Base-by-base conservation (phyloP, 1,284 basidiomycete species). In the Phylloporus gajari region DNA sequence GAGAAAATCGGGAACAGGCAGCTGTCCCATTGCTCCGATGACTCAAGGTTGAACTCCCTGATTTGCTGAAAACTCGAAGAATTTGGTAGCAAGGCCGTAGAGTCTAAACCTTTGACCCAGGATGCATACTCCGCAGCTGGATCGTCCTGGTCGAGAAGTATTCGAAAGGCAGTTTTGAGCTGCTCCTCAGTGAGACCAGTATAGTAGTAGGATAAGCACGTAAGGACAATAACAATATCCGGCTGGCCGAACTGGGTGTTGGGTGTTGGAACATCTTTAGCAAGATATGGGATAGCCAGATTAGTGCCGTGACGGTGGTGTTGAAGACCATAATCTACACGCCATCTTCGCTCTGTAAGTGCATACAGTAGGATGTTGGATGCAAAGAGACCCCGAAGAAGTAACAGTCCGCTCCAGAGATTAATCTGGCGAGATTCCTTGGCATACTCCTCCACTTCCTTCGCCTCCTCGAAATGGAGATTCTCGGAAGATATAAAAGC, bases 191-290 rank as follows among this genome's bases (percentile, higher is more conserved):
- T 79, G 48, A 89, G 81, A 21, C 88, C 88, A 8, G 79, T 77
- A 65, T 88, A 88, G 67, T 89, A 88, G 71, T 89, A 89, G 9
- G 82, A 83, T 32, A 89, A 79, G 71, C 84, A 88, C 0, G 88
- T 89, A 38, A 89, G 78, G 23, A 17, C 71, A 62, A 89, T 77
- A 1, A 84, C 82, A 32, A 89, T 82, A 48, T 89, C 88, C 2
- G 88, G 87, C 76, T 89, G 88, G 3, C 86, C 88, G 70, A 89
- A 89, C 62, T 89, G 87, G 32, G 88, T 86, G 64, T 84, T 80
- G n/a, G 80, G 68, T 30, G 85, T 80, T 0, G 88, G 88, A 5
- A 85, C 81, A 72, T 89, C 88, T 76, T 89, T 89, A 0, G 88
- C 88, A 35, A 83, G 80, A 72, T 87, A 89, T 8, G 88, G 88